These are phyloP conservation scores for Trichoderma semiorbis DNA, from an alignment of 2,329 filamentous ascomycete genomes.

Conservation along the genomic window DNA sequence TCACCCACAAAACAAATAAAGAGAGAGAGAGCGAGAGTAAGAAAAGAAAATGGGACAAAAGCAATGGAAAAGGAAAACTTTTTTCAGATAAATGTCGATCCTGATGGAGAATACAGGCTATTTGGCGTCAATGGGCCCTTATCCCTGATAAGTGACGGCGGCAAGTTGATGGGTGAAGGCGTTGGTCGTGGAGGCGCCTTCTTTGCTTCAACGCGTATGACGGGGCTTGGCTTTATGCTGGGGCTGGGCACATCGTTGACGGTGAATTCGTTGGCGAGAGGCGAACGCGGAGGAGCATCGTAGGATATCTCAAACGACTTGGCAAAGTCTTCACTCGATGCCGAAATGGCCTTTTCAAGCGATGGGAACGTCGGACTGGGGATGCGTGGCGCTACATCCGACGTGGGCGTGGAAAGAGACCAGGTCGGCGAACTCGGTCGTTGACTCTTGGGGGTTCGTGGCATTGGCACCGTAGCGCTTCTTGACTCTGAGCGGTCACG, in stretches of 20 bases:
- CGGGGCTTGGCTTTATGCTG: conserved; percentile 10
- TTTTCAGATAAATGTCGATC: conserved; percentile 9
- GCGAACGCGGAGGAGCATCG: conserved; percentile 25
- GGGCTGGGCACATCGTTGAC: conserved; percentile 7
- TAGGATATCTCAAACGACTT: conserved; percentile 31
- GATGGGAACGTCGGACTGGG: conserved; percentile 38
- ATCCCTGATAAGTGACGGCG: conserved; percentile 22
- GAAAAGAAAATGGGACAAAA: neutral
- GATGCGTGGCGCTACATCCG: conserved; percentile 31
- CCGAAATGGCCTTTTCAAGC: conserved; percentile 34
- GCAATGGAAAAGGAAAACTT: neutral
- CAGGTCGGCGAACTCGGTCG: conserved; percentile 13
- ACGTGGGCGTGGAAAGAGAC: conserved; percentile 28
- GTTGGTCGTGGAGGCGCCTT: conserved; percentile 33
- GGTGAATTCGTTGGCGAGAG: conserved; percentile 30
- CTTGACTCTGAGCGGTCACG: conserved; percentile 30
- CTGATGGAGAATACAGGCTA: neutral
- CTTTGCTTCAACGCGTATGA: conserved; percentile 30
- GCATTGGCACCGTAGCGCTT: conserved; percentile 35
- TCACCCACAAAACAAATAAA: neutral
- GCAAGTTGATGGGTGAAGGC: conserved; percentile 30
- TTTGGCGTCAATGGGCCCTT: conserved; percentile 2
- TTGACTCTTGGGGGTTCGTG: conserved; percentile 29
- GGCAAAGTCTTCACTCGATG: conserved; percentile 31
- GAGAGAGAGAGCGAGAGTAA: neutral